Evolutionary conservation across 805 yeast species (phyloP).

Genomic region (Pichia nanzhaoensis): DNA sequence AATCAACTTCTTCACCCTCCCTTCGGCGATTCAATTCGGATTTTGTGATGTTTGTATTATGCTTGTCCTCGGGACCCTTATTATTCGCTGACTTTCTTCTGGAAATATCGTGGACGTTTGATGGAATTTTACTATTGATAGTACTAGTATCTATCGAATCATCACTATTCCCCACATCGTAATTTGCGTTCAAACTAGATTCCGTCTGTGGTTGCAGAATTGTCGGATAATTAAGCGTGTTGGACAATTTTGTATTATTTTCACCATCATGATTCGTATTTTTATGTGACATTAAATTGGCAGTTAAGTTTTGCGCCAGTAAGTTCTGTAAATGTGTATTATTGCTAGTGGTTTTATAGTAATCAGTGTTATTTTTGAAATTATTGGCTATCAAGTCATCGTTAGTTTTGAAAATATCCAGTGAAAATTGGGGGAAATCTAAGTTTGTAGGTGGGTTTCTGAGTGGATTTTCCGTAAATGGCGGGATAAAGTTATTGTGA

Average conservation of each 20-base stretch:
- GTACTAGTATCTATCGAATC: too few relatives aligned
- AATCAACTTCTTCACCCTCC: background rate
- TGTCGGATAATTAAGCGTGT: background rate
- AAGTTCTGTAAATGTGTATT: slow-evolving; percentile 1
- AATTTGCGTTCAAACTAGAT: background rate
- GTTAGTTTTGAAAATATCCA: slow-evolving; percentile 18
- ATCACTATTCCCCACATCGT: background rate
- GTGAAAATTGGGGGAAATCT: slow-evolving; percentile 19
- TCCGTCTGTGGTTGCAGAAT: too few relatives aligned
- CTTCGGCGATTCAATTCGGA: background rate
- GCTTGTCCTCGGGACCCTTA: too few relatives aligned
- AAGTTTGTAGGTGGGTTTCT: slow-evolving; percentile 7
- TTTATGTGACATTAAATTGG: background rate
- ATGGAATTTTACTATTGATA: too few relatives aligned
- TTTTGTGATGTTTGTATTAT: background rate
- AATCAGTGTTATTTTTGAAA: background rate
- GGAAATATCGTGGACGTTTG: too few relatives aligned
- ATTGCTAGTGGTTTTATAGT: background rate
- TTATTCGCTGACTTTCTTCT: too few relatives aligned
- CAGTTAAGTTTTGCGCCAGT: background rate
- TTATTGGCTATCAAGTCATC: slow-evolving; percentile 2
- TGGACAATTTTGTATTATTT: background rate
- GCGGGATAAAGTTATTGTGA: slow-evolving; percentile 2
- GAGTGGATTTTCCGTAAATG: slow-evolving; percentile 12
- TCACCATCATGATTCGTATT: background rate